These are phyloP conservation scores for Monoraphidium neglectum DNA, from an alignment of 139 green algal genomes.

Conservation along the genomic window DNA sequence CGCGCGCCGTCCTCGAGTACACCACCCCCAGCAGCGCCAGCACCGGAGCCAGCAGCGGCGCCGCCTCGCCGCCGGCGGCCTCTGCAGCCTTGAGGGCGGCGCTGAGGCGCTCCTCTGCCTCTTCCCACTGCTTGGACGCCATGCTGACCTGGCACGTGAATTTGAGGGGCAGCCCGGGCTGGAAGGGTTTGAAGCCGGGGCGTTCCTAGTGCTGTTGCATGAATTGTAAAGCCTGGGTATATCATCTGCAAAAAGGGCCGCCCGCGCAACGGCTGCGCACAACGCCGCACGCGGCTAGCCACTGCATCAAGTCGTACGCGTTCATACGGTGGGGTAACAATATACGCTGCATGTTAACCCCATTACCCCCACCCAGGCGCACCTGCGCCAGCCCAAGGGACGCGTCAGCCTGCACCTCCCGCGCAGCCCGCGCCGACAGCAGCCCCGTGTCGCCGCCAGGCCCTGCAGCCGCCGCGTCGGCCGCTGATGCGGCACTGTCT, in stretches of 20 bases:
- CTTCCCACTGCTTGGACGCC: constrained; percentile 57
- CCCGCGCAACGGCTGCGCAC: neutral
- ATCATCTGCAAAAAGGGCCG: neutral
- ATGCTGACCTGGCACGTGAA: constrained; percentile 14
- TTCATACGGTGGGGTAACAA: neutral
- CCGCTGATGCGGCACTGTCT: neutral
- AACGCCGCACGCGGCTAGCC: neutral
- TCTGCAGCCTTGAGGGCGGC: constrained; percentile 46
- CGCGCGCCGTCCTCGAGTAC: constrained; percentile 65
- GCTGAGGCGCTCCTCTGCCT: constrained; percentile 58
- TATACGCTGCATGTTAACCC: too few relatives aligned
- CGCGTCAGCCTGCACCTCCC: constrained; percentile 17
- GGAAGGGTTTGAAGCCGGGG: neutral
- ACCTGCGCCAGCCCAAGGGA: constrained; percentile 15
- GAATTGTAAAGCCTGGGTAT: neutral
- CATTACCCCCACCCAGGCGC: neutral
- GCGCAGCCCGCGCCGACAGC: neutral
- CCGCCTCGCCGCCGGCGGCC: constrained; percentile 27
- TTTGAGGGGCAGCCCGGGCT: neutral
- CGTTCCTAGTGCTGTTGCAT: neutral
- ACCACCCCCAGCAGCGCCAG: constrained; percentile 63
- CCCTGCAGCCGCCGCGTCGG: neutral
- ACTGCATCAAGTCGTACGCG: neutral
- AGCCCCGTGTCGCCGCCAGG: neutral
- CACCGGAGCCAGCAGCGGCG: constrained; percentile 52